These are phyloP conservation scores for Trichophyton benhamiae DNA, from an alignment of 2,329 filamentous ascomycete genomes.

Conservation along the genomic window DNA sequence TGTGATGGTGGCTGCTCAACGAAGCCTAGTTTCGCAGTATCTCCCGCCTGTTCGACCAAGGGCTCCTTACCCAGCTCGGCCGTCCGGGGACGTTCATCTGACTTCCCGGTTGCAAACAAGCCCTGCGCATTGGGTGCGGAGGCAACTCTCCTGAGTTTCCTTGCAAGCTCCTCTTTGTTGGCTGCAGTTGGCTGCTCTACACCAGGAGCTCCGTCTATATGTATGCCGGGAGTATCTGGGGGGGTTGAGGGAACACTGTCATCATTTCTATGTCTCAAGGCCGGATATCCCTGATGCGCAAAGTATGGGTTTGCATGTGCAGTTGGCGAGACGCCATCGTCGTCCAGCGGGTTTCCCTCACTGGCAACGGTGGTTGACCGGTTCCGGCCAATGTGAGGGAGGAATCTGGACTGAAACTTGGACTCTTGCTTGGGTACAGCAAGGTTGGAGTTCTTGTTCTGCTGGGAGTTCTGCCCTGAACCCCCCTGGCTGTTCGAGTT, in stretches of 20 bases:
- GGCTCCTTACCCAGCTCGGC: conserved; percentile 79
- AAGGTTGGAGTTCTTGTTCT: conserved; percentile 32
- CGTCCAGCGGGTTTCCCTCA: conserved; percentile 82
- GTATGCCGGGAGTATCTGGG: conserved; percentile 73
- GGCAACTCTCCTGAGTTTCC: conserved; percentile 84
- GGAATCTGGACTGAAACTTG: conserved; percentile 73
- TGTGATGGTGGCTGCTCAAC: conserved; percentile 32
- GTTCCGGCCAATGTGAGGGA: conserved; percentile 74
- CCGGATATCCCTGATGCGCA: conserved; percentile 85
- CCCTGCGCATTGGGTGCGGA: conserved; percentile 96
- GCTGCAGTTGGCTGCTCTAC: conserved; percentile 57
- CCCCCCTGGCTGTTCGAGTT: conserved; percentile 16
- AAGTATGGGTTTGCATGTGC: conserved; percentile 96
- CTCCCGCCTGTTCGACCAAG: conserved; percentile 47
- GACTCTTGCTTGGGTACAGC: conserved; percentile 44
- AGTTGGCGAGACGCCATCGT: conserved; percentile 80
- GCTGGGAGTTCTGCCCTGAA: conserved; percentile 23
- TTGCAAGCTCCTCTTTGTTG: conserved; percentile 84
- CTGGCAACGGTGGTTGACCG: conserved; percentile 83
- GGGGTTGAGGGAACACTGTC: conserved; percentile 86
- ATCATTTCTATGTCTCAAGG: conserved; percentile 86
- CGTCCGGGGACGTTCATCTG: conserved; percentile 61
- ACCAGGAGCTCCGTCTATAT: conserved; percentile 56
- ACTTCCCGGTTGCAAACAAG: conserved; percentile 55
- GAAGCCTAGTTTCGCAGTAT: conserved; percentile 42